These are phyloP conservation scores for Rhodotorula taiwanensis DNA, from an alignment of 768 basidiomycete genomes.

Conservation along the genomic window DNA sequence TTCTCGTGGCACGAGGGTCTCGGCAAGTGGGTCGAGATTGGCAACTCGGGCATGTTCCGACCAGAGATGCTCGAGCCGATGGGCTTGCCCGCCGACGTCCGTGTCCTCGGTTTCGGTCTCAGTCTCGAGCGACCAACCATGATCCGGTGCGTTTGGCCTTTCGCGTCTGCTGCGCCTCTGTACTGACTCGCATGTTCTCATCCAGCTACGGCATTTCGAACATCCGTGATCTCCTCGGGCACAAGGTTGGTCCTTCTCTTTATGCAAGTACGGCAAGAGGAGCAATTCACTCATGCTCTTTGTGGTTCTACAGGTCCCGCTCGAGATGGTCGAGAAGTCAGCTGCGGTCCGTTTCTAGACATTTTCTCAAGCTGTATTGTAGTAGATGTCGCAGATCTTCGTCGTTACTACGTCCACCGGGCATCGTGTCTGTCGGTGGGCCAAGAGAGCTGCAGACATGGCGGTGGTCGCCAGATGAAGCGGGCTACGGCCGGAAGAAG, in stretches of 20 bases:
- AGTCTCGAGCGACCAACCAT: slow-evolving; percentile 92
- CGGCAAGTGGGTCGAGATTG: slow-evolving; percentile 93
- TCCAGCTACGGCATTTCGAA: slow-evolving; percentile 90
- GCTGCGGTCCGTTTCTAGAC: slow-evolving; percentile 40
- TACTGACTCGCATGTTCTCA: not conserved
- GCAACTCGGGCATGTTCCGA: slow-evolving; percentile 94
- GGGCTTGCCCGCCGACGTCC: slow-evolving; percentile 93
- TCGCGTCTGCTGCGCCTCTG: not conserved
- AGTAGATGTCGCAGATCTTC: too few relatives aligned
- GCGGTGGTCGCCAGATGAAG: too few relatives aligned
- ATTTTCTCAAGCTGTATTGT: not conserved
- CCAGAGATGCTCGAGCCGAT: slow-evolving; percentile 99
- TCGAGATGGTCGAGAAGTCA: slow-evolving; percentile 40
- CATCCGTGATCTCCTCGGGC: slow-evolving; percentile 90
- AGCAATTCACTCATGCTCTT: not conserved
- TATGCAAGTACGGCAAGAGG: too few relatives aligned
- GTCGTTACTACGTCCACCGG: too few relatives aligned
- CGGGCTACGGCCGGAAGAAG: too few relatives aligned
- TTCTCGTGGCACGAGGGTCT: slow-evolving; percentile 96
- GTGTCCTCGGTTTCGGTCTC: slow-evolving; percentile 95
- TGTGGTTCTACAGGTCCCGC: slow-evolving; percentile 24
- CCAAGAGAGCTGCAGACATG: too few relatives aligned
- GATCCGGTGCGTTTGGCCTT: slow-evolving; percentile 66
- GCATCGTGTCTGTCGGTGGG: too few relatives aligned
- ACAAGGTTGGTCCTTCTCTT: slow-evolving; percentile 94